Conservation (phyloP, 441 rosid species). For the Pelargonium cotyledonis region DNA sequence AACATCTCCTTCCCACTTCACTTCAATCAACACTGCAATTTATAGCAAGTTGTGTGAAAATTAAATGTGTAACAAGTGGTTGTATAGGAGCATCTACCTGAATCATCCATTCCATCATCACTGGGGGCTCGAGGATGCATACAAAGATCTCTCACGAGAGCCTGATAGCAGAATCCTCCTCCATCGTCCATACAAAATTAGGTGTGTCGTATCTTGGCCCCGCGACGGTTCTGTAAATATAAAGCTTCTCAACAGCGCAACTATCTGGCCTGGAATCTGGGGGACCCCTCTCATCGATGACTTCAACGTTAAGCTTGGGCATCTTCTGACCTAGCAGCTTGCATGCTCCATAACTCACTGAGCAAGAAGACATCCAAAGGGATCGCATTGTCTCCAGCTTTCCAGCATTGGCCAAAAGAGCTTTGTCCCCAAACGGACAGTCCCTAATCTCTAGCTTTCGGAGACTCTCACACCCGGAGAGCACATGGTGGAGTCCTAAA, state of each 20-base stretch:
- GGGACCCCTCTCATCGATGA: slow-evolving; percentile 51
- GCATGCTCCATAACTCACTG: slow-evolving; percentile 81
- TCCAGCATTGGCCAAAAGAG: slow-evolving; percentile 74
- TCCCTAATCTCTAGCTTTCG: slow-evolving; percentile 83
- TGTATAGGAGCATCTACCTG: too few relatives aligned
- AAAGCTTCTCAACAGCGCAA: slow-evolving; percentile 70
- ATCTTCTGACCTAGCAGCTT: slow-evolving; percentile 55
- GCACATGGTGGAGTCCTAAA: slow-evolving; percentile 68
- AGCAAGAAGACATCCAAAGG: slow-evolving; percentile 99
- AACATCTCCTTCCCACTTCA: too few relatives aligned
- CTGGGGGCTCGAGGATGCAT: too few relatives aligned
- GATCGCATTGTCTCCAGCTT: slow-evolving; percentile 98
- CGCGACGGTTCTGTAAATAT: slow-evolving; percentile 66
- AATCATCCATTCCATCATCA: too few relatives aligned
- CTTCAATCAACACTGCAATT: too few relatives aligned
- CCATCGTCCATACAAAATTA: slow-evolving; percentile 42
- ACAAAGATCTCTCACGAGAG: too few relatives aligned
- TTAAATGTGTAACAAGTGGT: too few relatives aligned
- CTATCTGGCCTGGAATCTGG: slow-evolving; percentile 36
- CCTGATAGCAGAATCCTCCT: slow-evolving; percentile 3
- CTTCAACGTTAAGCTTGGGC: slow-evolving; percentile 77
- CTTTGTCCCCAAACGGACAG: slow-evolving; percentile 71
- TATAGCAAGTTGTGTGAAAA: too few relatives aligned
- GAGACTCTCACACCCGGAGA: slow-evolving; percentile 80
- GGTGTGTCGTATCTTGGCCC: slow-evolving; percentile 82